phyloP scores from a whole-genome alignment of 2,329 filamentous ascomycete genomes.

The Paecilomyces sp. region DNA sequence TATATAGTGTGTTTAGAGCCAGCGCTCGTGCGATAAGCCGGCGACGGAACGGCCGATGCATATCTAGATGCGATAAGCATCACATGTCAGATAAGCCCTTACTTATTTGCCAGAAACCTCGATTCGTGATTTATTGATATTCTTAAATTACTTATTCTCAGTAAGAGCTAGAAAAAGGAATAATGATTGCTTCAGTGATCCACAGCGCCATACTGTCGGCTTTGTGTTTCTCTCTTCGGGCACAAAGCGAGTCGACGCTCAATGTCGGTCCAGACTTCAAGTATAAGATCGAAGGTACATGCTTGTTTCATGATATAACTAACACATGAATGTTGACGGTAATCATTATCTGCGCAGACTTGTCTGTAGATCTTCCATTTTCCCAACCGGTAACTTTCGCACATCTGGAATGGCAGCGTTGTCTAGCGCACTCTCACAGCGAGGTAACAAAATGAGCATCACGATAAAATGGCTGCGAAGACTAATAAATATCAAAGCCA shows the following conservation, averaged over 20 bases:
- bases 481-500: constrained; percentile 2
- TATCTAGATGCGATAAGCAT: neutral
- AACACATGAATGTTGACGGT: neutral
- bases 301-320: neutral
- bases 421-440: constrained; percentile 14
- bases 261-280: neutral
- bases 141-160: neutral
- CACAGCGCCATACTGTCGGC: neutral
- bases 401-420: constrained; percentile 19
- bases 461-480: neutral
- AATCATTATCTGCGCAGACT: constrained; percentile 6
- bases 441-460: neutral
- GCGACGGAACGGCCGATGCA: neutral
- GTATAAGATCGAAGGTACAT: neutral
- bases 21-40: neutral
- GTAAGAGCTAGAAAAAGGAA: neutral
- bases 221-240: neutral
- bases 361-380: constrained; percentile 22
- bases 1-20: neutral
- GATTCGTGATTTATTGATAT: neutral
- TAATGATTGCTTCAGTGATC: neutral
- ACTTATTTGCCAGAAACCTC: neutral
- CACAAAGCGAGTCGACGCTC: neutral
- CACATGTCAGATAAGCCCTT: neutral
- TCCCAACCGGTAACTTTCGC: constrained; percentile 23